These are phyloP conservation scores for Suhomyces kunorum DNA, from an alignment of 1,139 yeast genomes.

Conservation along the genomic window DNA sequence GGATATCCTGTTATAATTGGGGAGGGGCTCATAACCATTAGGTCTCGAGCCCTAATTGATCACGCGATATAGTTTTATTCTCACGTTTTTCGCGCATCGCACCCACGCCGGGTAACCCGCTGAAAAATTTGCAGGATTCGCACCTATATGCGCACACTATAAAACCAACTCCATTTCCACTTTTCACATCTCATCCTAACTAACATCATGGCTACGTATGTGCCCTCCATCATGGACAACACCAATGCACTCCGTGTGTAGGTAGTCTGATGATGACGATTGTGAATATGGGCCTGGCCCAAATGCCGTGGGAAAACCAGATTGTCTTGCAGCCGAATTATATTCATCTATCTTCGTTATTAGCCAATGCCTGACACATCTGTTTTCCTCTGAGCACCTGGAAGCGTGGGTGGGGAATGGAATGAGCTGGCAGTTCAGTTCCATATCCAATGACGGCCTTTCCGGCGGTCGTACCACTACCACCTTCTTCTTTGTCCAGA, in stretches of 20 bases:
- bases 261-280: slow-evolving; percentile 13
- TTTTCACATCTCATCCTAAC: slow-evolving; percentile 7
- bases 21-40: too few relatives aligned
- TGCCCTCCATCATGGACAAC: slow-evolving; percentile 14
- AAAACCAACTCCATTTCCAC: slow-evolving; percentile 3
- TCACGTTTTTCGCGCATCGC: background rate
- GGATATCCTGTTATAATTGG: too few relatives aligned
- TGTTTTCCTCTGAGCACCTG: slow-evolving; percentile 49
- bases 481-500: slow-evolving; percentile 14
- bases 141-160: slow-evolving; percentile 11
- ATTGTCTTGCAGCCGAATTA: slow-evolving; percentile 46
- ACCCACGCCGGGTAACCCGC: slow-evolving; percentile 11
- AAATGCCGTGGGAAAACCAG: slow-evolving; percentile 45
- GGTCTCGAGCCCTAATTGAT: background rate
- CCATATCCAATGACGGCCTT: slow-evolving; percentile 30
- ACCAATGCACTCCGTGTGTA: slow-evolving; percentile 9
- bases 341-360: slow-evolving; percentile 28
- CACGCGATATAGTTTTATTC: slow-evolving; percentile 2
- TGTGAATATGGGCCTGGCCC: slow-evolving; percentile 7
- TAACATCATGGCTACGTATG: slow-evolving; percentile 25
- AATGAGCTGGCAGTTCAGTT: slow-evolving; percentile 53
- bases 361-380: slow-evolving; percentile 52
- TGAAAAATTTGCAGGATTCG: slow-evolving; percentile 17
- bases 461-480: slow-evolving; percentile 22
- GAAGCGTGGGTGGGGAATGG: slow-evolving; percentile 32